Percentiles rank a stretch among this genome's conserved stretches.
Evolutionary conservation across 441 rosid genomes (phyloP).

Genomic region (Gossypium schwendimanii): DNA sequence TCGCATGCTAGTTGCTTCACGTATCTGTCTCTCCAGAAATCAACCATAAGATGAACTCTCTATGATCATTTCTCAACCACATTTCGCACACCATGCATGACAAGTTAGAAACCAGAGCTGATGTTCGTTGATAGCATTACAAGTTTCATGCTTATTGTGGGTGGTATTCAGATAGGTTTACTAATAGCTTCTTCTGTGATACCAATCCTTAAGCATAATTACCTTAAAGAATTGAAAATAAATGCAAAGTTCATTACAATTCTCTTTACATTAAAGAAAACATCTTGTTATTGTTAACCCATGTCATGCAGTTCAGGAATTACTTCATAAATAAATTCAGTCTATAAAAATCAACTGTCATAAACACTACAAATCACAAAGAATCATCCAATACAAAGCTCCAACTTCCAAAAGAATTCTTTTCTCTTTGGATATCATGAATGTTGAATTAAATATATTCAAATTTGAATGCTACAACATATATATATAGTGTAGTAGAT

Average conservation of each 20-base stretch:
- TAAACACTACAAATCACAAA: slow-evolving; percentile 30
- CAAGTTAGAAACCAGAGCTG: no score
- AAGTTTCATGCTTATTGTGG: no score
- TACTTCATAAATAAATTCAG: slow-evolving; percentile 17
- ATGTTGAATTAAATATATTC: slow-evolving; percentile 28
- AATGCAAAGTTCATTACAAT: slow-evolving; percentile 13
- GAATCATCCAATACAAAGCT: slow-evolving; percentile 29
- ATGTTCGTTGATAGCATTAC: no score
- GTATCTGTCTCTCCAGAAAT: no score
- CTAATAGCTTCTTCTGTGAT: neutral
- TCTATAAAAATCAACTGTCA: slow-evolving; percentile 24
- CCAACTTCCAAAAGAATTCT: slow-evolving; percentile 20
- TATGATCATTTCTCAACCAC: no score
- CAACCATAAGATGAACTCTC: no score
- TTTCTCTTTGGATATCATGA: slow-evolving; percentile 22
- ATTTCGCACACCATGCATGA: no score
- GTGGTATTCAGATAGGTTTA: neutral
- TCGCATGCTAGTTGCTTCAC: no score
- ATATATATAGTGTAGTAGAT: slow-evolving; percentile 15
- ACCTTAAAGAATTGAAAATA: neutral
- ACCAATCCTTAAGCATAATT: neutral
- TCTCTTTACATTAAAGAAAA: slow-evolving; percentile 7
- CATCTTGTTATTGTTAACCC: neutral
- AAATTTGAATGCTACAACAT: slow-evolving; percentile 29
- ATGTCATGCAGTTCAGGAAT: slow-evolving; percentile 12